These are phyloP conservation scores for Termitomyces titanicus DNA, from an alignment of 768 basidiomycete genomes.

Conservation along the genomic window DNA sequence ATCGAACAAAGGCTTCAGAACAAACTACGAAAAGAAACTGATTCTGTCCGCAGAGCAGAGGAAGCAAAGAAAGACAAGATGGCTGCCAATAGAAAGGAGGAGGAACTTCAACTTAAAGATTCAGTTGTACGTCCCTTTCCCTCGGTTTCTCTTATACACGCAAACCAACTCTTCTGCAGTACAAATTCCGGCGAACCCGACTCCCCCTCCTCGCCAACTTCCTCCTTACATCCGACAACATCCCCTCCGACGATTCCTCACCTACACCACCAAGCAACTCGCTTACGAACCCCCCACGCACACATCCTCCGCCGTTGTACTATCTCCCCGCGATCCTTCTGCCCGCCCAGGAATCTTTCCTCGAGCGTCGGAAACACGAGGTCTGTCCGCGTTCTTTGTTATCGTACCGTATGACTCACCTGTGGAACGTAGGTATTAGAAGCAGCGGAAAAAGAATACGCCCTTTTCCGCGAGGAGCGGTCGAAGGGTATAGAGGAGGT, in stretches of 20 bases:
- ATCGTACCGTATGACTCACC: no score
- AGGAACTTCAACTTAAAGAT: conserved; percentile 77
- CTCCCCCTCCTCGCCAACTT: conserved; percentile 75
- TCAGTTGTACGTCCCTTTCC: conserved; percentile 56
- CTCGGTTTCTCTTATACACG: no score
- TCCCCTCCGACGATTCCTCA: conserved; percentile 38
- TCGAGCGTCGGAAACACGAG: conserved; percentile 59
- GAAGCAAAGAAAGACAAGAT: conserved; percentile 85
- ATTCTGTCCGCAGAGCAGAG: conserved; percentile 79
- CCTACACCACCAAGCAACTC: conserved; percentile 23
- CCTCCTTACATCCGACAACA: conserved; percentile 68
- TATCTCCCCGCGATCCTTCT: conserved; percentile 72
- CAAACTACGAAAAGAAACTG: conserved; percentile 83
- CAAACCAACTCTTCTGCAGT: conserved; percentile 34
- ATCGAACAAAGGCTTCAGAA: conserved; percentile 83
- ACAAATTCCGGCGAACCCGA: conserved; percentile 68
- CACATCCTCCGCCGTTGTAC: conserved; percentile 74
- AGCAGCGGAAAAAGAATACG: conserved; percentile 69
- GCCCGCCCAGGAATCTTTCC: conserved; percentile 65
- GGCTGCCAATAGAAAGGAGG: conserved; percentile 72
- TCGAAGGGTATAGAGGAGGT: conserved; percentile 58
- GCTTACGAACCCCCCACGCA: conserved; percentile 49
- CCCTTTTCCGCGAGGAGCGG: conserved; percentile 59
- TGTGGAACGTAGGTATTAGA: conserved; percentile 64
- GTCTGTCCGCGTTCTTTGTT: conserved; percentile 29